Conservation (phyloP, 495 filamentous ascomycete species). For the Choiromyces venosus region DNA sequence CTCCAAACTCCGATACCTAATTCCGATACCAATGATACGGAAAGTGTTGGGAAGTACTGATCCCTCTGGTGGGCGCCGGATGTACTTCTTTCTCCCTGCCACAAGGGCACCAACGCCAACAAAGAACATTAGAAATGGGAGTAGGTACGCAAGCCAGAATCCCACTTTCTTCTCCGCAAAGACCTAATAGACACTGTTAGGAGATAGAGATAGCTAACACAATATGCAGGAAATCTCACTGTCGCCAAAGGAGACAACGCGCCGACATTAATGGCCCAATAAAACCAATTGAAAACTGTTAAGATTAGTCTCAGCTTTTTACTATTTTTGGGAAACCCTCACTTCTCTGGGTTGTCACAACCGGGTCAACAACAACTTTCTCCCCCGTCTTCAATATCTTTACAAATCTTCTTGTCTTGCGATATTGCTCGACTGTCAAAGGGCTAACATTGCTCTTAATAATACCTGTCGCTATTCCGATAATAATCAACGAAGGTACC, state of each 20-base stretch:
- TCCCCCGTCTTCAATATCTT: conserved; percentile 60
- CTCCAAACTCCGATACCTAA: conserved; percentile 51
- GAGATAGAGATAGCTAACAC: too few species aligned
- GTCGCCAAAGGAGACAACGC: conserved; percentile 58
- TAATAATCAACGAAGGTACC: conserved; percentile 49
- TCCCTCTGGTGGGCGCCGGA: conserved; percentile 59
- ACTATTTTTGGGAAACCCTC: conserved; percentile 53
- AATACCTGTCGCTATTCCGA: conserved; percentile 62
- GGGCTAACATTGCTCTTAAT: conserved; percentile 67
- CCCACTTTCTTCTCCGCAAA: too few species aligned
- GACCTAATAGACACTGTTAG: too few species aligned
- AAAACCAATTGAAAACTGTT: conserved; percentile 38
- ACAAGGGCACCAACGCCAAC: conserved; percentile 52
- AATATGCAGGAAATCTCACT: conserved; percentile 67
- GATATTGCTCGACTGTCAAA: conserved; percentile 68
- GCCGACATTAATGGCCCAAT: conserved; percentile 73
- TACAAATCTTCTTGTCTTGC: conserved; percentile 48
- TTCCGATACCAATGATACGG: conserved; percentile 56
- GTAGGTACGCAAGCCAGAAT: conserved; percentile 71
- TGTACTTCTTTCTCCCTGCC: conserved; percentile 54
- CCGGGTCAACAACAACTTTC: conserved; percentile 68
- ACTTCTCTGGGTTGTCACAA: conserved; percentile 67
- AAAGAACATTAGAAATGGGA: conserved; percentile 59
- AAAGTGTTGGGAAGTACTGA: conserved; percentile 59
- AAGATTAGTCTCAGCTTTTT: not conserved